A percentile compares a stretch with the other conserved stretches of the same genome.
Conservation (phyloP, 768 basidiomycete genomes). For the Boletus edulis region DNA sequence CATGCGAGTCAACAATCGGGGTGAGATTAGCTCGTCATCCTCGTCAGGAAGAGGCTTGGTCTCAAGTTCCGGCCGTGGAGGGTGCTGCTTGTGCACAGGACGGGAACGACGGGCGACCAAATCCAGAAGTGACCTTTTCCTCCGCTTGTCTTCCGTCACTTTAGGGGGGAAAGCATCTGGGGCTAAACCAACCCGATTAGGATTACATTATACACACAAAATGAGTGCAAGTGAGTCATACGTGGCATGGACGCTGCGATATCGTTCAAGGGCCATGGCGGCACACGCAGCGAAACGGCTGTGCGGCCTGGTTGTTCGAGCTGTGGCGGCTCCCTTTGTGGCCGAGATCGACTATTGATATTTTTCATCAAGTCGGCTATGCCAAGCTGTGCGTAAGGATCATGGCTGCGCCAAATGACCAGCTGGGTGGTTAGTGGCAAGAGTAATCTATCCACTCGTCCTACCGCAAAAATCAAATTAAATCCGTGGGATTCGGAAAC, state of each 20-base stretch:
- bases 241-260: constrained; percentile 37
- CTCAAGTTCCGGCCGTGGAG: constrained; percentile 10
- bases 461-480: constrained; percentile 14
- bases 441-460: constrained; percentile 32
- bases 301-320: constrained; percentile 14
- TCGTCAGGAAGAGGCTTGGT: not conserved
- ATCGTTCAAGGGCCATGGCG: constrained; percentile 25
- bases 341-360: constrained; percentile 11
- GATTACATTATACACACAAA: not conserved
- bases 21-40: constrained; percentile 8
- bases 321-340: constrained; percentile 17
- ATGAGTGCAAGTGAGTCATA: constrained; percentile 18
- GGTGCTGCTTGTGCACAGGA: constrained; percentile 26
- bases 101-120: constrained; percentile 16
- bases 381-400: constrained; percentile 34
- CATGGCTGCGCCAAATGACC: constrained; percentile 26
- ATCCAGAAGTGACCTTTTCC: constrained; percentile 11
- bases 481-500: not conserved
- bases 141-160: constrained; percentile 13
- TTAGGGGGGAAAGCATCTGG: constrained; percentile 36
- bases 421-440: constrained; percentile 33
- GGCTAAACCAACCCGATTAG: constrained; percentile 29
- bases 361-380: constrained; percentile 31
- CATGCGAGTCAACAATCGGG: constrained; percentile 12
- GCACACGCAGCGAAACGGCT: constrained; percentile 11